These are phyloP conservation scores for Fraxinus americana DNA, from an alignment of 257 asterid species.

Conservation along the genomic window DNA sequence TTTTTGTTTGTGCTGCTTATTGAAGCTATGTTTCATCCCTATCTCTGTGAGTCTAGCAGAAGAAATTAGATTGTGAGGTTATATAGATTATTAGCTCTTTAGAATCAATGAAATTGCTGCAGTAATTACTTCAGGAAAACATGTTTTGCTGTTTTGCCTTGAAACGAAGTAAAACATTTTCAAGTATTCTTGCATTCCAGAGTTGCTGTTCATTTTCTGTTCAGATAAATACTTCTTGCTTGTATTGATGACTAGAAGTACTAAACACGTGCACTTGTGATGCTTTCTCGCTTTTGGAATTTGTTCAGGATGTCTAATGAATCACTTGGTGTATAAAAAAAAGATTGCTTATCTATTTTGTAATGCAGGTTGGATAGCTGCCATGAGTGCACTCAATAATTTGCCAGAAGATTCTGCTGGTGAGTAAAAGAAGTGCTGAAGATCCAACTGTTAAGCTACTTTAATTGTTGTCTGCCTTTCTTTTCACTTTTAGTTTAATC, in stretches of 20 bases:
- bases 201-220: conserved; percentile 22
- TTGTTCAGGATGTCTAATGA: conserved; percentile 10
- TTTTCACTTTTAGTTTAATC: conserved; percentile 2
- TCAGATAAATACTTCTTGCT: conserved; percentile 1
- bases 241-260: conserved; percentile 5
- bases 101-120: neutral
- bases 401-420: conserved; percentile 82
- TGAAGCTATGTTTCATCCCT: conserved; percentile 10
- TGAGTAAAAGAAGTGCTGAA: conserved; percentile 39
- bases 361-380: conserved; percentile 81
- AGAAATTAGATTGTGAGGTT: neutral
- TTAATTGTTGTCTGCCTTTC: neutral
- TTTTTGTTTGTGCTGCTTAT: conserved; percentile 1
- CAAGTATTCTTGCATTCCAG: conserved; percentile 12
- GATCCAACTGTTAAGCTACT: conserved; percentile 23
- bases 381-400: conserved; percentile 64
- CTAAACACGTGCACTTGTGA: neutral
- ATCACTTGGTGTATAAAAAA: conserved; percentile 18
- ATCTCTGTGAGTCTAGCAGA: conserved; percentile 1
- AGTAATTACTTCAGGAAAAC: conserved; percentile 8
- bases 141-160: neutral
- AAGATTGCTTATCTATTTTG: conserved; percentile 16
- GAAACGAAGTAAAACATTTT: neutral
- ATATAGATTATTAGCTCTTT: neutral
- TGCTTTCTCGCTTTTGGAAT: conserved; percentile 12